Evolutionary conservation across 108 stramenopile species (phyloP).

Genomic region (Asterionellopsis glacialis): DNA sequence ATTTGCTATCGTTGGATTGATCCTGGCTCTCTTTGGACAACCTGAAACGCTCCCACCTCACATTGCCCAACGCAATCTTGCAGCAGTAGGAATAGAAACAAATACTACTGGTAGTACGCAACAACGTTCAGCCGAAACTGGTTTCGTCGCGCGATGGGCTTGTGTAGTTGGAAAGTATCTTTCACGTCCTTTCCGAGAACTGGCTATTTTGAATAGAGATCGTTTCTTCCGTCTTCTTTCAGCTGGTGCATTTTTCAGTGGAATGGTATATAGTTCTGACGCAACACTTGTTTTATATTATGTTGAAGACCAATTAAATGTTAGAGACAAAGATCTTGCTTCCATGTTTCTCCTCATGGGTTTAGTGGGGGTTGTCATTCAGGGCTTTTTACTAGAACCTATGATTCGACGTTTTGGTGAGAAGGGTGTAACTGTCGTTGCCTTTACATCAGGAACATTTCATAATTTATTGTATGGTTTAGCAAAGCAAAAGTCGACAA

Average conservation of each 20-base stretch:
- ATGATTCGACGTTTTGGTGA: constrained; percentile 55
- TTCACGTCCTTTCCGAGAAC: constrained; percentile 51
- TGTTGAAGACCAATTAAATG: constrained; percentile 59
- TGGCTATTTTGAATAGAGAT: constrained; percentile 59
- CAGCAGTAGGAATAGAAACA: background rate
- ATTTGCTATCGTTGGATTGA: constrained; percentile 30
- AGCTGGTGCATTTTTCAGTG: constrained; percentile 60
- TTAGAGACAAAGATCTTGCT: constrained; percentile 63
- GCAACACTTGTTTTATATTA: constrained; percentile 66
- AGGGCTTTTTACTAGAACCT: constrained; percentile 57
- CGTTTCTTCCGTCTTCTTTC: constrained; percentile 42
- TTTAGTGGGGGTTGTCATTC: constrained; percentile 55
- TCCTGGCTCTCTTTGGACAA: constrained; percentile 33
- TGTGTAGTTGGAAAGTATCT: background rate
- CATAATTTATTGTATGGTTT: constrained; percentile 60
- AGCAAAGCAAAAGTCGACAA: constrained; percentile 43
- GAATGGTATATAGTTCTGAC: constrained; percentile 61
- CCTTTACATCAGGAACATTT: constrained; percentile 56
- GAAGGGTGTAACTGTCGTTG: constrained; percentile 43
- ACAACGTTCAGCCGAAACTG: background rate
- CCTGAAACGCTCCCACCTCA: constrained; percentile 68
- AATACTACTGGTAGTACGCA: background rate
- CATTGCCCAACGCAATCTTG: constrained; percentile 13
- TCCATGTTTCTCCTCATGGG: constrained; percentile 58
- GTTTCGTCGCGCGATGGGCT: background rate